Evolutionary conservation across 805 yeast genomes (phyloP).

Genomic region (Kazachstania martiniae): DNA sequence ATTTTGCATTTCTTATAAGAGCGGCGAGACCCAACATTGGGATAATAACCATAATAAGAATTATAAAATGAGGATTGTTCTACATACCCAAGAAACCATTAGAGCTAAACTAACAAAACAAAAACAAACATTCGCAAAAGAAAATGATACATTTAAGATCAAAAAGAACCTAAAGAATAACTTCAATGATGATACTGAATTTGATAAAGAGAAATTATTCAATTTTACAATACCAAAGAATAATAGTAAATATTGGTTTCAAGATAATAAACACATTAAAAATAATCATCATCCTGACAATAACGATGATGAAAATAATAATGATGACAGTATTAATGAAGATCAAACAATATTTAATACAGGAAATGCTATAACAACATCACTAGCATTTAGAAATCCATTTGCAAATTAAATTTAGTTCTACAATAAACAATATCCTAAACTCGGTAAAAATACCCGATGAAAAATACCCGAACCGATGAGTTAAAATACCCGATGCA

Average conservation of each 20-base stretch:
- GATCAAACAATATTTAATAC: neutral
- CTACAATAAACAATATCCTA: too few relatives aligned
- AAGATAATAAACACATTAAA: neutral
- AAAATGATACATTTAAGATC: neutral
- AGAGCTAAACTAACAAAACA: neutral
- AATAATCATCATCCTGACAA: neutral
- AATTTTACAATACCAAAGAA: too few relatives aligned
- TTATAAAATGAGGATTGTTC: slow-evolving; percentile 15
- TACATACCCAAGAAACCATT: neutral
- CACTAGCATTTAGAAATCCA: slow-evolving; percentile 1
- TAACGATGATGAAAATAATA: slow-evolving; percentile 1
- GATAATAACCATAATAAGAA: slow-evolving; percentile 22
- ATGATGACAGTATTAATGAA: neutral
- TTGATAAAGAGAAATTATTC: too few relatives aligned
- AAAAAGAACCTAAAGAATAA: too few relatives aligned
- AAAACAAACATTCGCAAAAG: neutral
- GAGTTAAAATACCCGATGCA: too few relatives aligned
- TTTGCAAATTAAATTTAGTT: slow-evolving; percentile 2
- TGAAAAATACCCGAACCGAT: too few relatives aligned
- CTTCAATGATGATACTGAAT: too few relatives aligned
- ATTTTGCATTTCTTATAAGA: slow-evolving; percentile 22
- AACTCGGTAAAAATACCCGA: too few relatives aligned
- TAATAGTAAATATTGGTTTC: too few relatives aligned
- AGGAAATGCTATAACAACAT: neutral
- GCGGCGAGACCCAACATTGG: slow-evolving; percentile 16